Base-by-base conservation (phyloP, 2,329 filamentous ascomycete species). In the Sporothrix protearum region DNA sequence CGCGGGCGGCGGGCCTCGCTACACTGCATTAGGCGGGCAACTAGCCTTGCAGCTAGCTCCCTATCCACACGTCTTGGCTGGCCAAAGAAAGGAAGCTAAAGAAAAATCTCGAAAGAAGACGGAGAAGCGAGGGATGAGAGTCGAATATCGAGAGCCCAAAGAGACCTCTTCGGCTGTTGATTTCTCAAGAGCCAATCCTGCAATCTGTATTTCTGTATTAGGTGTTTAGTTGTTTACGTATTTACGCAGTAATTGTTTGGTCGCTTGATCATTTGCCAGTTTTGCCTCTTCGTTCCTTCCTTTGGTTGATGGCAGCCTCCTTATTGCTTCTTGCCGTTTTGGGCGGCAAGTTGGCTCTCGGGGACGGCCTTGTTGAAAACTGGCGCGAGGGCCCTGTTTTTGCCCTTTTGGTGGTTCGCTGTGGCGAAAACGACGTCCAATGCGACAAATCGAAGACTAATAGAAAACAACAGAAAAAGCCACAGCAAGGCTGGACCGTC, bases 331-430 rank as follows among this genome's bases (percentile, higher is more conserved):
- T 69, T 69, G 8, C 30, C 49, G 9, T 42, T 55, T 57, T 42
- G 47, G 33, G 30, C 42, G 22, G 12, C 63, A 19, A 22, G 10
- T 64, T 25, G 10, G 25, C 12, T 19, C n/a, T 69, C 68, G 68
- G 68, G 36, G 51, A 59, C 67, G 67, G 67, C 67, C 67, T 59
- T 30, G 67, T 49, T 59, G 19, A 45, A 61, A 61, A 69, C 68
- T 69, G 51, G 53, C 68, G 51, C 68, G 68, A 59, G 30, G 22
- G 68, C 39, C 67, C 36, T 42, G 25, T 47, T 22, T 19, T 28
- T 33, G 1, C 22, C 67, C 25, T n/a, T 25, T 59, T 30, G 9
- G 30, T 25, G 19, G 10, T 55, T 36, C 19, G 14, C 49, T 42
- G 49, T 55, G 66, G 66, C 49, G 16, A 68, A 30, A 53, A n/a